Percentiles rank a stretch among this genome's conserved stretches.
Evolutionary conservation across 2,329 filamentous ascomycete species (phyloP).

Genomic region (Colletotrichum sidae): DNA sequence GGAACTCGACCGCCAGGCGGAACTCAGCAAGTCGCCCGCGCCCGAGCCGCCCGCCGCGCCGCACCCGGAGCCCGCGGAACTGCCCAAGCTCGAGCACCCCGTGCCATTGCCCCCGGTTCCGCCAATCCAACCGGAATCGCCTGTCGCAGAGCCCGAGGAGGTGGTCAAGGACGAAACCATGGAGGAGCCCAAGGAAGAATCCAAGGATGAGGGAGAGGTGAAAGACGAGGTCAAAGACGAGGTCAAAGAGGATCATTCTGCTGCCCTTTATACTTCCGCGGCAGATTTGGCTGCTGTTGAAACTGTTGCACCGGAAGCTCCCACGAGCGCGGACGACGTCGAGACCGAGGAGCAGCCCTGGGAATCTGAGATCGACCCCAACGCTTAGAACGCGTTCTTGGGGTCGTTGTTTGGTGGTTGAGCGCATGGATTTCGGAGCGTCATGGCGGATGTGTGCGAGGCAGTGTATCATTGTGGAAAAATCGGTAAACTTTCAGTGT

Average conservation of each 20-base stretch:
- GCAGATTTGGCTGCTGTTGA: neutral
- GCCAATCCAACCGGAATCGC: constrained; percentile 17
- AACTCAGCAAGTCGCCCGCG: constrained; percentile 23
- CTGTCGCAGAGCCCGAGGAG: constrained; percentile 5
- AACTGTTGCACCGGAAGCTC: neutral
- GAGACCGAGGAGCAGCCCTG: neutral
- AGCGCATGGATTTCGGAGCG: too few species aligned
- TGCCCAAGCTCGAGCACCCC: constrained; percentile 22
- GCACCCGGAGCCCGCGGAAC: constrained; percentile 27
- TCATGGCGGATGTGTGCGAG: too few species aligned
- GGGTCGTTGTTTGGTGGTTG: too few species aligned
- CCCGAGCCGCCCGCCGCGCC: constrained; percentile 29
- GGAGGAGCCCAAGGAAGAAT: too few species aligned
- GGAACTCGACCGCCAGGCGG: constrained; percentile 35
- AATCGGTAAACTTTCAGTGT: too few species aligned
- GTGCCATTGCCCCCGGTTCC: constrained; percentile 27
- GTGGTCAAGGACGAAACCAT: neutral
- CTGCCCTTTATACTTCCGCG: neutral
- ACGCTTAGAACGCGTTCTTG: too few species aligned
- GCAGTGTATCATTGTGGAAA: too few species aligned
- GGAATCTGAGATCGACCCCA: neutral
- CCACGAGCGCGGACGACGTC: neutral
- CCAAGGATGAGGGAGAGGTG: too few species aligned
- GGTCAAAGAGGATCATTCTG: neutral
- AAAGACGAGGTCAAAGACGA: too few species aligned